phyloP scores from a whole-genome alignment of 331 rosid species.

The Malus hybrid region DNA sequence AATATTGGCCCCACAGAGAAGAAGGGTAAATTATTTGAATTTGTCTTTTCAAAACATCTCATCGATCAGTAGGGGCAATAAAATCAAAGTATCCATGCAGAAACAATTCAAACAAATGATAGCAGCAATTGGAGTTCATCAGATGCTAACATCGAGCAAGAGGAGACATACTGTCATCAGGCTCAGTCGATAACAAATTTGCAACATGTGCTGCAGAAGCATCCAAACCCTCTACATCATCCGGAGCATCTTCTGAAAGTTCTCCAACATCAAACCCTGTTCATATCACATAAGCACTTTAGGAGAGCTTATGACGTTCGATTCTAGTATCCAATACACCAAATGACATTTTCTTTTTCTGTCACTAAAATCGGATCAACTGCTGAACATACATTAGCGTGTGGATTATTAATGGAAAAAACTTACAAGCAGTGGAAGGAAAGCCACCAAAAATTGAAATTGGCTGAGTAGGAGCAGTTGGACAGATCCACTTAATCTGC shows the following conservation, averaged over 20 bases:
- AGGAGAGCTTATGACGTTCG: not conserved
- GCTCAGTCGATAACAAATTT: constrained; percentile 86
- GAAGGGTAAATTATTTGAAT: no score
- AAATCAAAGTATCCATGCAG: not conserved
- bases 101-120: not conserved
- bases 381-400: not conserved
- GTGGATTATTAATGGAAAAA: constrained; percentile 13
- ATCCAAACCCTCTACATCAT: constrained; percentile 94
- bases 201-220: constrained; percentile 92
- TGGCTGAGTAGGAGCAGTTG: constrained; percentile 94
- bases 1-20: no score
- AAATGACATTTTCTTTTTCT: not conserved
- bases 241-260: constrained; percentile 77
- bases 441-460: constrained; percentile 81
- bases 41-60: not conserved
- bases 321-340: not conserved
- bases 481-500: constrained; percentile 99
- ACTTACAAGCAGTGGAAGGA: constrained; percentile 97
- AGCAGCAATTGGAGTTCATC: not conserved
- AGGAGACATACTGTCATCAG: constrained; percentile 74
- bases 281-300: constrained; percentile 4
- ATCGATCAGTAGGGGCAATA: not conserved
- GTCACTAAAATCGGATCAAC: not conserved
- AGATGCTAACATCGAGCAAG: not conserved
- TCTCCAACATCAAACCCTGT: constrained; percentile 95